Percentiles rank a stretch among this genome's conserved stretches.
Conservation (phyloP, 2,329 filamentous ascomycete genomes). For the Diplocarpon rosae region DNA sequence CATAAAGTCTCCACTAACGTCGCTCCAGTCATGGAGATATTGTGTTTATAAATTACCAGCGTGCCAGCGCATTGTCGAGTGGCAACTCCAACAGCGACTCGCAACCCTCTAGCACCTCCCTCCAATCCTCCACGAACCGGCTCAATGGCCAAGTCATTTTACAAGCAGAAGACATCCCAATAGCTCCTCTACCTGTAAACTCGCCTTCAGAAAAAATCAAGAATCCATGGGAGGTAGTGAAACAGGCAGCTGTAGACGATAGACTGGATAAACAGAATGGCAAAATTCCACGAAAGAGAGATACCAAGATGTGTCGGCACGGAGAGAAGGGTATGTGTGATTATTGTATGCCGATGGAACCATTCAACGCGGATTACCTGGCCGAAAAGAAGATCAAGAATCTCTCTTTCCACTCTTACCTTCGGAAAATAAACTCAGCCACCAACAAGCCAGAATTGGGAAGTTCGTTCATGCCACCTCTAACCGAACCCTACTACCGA, state of each 20-base stretch:
- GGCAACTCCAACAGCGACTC: constrained; percentile 30
- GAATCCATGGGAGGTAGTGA: constrained; percentile 88
- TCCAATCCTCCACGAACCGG: constrained; percentile 43
- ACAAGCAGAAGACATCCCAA: constrained; percentile 54
- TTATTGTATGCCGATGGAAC: constrained; percentile 94
- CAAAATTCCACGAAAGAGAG: constrained; percentile 68
- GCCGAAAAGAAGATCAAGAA: constrained; percentile 98
- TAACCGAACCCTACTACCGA: constrained; percentile 85
- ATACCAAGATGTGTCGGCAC: constrained; percentile 85
- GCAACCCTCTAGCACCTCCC: constrained; percentile 20
- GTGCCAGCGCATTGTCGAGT: constrained; percentile 38
- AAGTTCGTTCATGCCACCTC: constrained; percentile 89
- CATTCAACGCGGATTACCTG: constrained; percentile 81
- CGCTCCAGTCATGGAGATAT: constrained; percentile 70
- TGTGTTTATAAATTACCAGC: constrained; percentile 74
- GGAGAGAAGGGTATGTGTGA: constrained; percentile 98
- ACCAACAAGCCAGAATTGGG: constrained; percentile 94
- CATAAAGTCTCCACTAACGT: neutral
- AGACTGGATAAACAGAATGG: constrained; percentile 77
- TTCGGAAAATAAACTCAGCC: constrained; percentile 88
- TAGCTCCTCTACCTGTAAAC: constrained; percentile 46
- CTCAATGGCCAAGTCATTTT: constrained; percentile 70
- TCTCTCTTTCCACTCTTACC: constrained; percentile 85
- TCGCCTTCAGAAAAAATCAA: constrained; percentile 54
- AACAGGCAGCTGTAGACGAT: constrained; percentile 81